Evolutionary conservation across 2,329 filamentous ascomycete genomes (phyloP).

Genomic region (Epichloe elymi): DNA sequence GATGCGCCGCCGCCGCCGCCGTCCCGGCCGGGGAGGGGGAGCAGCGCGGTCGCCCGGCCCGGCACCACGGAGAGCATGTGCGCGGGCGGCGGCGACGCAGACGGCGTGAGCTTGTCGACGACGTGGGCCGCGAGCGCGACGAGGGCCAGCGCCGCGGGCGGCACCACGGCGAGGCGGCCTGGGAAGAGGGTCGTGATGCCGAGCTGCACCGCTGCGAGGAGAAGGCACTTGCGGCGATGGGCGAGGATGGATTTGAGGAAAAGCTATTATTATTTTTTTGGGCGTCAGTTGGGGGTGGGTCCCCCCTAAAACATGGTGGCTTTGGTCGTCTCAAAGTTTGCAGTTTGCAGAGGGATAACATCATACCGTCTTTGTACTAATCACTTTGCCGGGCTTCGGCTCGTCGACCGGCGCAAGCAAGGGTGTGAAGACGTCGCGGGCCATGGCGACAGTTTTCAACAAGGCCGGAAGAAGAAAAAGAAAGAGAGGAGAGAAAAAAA

Average conservation of each 20-base stretch:
- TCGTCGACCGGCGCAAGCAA: constrained; percentile 10
- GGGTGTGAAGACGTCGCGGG: constrained; percentile 14
- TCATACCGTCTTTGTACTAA: constrained; percentile 11
- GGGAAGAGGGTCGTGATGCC: constrained; percentile 21
- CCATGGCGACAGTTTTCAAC: neutral
- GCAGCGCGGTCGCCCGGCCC: constrained; percentile 21
- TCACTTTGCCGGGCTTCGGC: constrained; percentile 5
- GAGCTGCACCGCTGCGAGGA: constrained; percentile 23
- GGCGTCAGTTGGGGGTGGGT: neutral
- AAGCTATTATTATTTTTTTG: neutral
- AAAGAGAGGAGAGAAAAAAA: too few species aligned
- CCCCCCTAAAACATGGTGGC: too few species aligned
- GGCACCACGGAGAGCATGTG: constrained; percentile 16
- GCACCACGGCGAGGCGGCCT: constrained; percentile 21
- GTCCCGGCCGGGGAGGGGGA: constrained; percentile 18
- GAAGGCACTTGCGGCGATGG: constrained; percentile 17
- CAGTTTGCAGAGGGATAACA: neutral
- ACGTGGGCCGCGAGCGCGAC: constrained; percentile 18
- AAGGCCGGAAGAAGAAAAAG: too few species aligned
- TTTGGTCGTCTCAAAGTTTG: neutral
- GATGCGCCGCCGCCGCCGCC: constrained; percentile 16
- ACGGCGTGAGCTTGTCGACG: constrained; percentile 11
- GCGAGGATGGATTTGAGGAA: constrained; percentile 20
- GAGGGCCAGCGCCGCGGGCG: constrained; percentile 17
- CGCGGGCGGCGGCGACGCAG: neutral